Evolutionary conservation across 2,329 filamentous ascomycete species (phyloP).

Genomic region (Fonsecaea nubica): DNA sequence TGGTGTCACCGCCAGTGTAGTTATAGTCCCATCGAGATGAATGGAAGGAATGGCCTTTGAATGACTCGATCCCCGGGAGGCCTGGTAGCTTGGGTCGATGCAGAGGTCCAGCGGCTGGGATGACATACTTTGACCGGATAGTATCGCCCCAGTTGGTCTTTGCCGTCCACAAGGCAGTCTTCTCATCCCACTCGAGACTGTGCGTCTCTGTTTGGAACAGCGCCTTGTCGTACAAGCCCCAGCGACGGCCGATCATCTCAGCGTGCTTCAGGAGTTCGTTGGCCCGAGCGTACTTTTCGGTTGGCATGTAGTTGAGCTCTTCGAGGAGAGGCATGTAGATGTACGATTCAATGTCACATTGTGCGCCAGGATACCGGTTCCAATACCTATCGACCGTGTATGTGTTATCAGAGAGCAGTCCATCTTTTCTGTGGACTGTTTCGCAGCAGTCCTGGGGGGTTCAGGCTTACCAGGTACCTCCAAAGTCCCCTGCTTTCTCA

Average conservation of each 20-base stretch:
- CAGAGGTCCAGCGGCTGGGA: slow-evolving; percentile 51
- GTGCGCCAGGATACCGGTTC: slow-evolving; percentile 40
- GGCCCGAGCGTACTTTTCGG: slow-evolving; percentile 33
- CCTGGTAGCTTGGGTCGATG: slow-evolving; percentile 36
- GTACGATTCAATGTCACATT: slow-evolving; percentile 31
- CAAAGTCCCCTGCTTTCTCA: slow-evolving; percentile 29
- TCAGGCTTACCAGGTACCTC: slow-evolving; percentile 34
- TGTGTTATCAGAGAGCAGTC: not conserved
- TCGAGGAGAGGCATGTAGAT: slow-evolving; percentile 37
- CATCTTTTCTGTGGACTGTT: not conserved
- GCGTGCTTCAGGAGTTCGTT: slow-evolving; percentile 33
- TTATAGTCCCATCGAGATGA: slow-evolving; percentile 54
- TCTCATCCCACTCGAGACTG: slow-evolving; percentile 32
- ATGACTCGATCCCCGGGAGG: slow-evolving; percentile 42
- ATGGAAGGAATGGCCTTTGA: slow-evolving; percentile 53
- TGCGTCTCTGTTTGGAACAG: slow-evolving; percentile 35
- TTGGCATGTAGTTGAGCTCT: slow-evolving; percentile 34
- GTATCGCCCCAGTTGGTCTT: slow-evolving; percentile 39
- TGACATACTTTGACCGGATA: slow-evolving; percentile 50
- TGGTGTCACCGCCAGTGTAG: slow-evolving; percentile 47
- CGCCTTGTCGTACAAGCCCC: slow-evolving; percentile 26
- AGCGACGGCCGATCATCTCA: slow-evolving; percentile 28
- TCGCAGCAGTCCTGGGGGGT: not conserved
- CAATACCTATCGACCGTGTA: slow-evolving; percentile 28
- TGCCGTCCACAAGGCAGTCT: slow-evolving; percentile 19